phyloP scores from a whole-genome alignment of 805 yeast species.

The Soucietia sequanensis region DNA sequence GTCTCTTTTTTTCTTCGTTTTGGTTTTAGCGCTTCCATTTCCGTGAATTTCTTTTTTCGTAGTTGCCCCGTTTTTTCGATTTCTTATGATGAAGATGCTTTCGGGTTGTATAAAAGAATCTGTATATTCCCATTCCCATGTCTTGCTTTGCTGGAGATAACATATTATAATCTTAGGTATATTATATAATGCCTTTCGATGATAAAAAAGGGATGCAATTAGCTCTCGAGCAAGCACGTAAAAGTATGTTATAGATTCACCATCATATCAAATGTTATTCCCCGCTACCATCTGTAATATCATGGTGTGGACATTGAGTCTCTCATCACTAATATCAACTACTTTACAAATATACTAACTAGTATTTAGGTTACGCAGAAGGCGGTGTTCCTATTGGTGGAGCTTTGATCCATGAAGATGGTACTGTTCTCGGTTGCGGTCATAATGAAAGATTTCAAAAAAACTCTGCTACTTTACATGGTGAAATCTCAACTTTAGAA shows the following conservation, averaged over 20 bases:
- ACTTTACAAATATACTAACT: constrained; percentile 11
- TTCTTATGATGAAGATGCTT: too few species aligned
- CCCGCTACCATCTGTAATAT: neutral
- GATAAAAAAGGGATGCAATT: constrained; percentile 65
- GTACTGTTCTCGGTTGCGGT: constrained; percentile 81
- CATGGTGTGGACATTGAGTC: too few species aligned
- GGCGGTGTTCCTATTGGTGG: constrained; percentile 95
- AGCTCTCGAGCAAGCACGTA: constrained; percentile 70
- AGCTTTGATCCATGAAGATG: constrained; percentile 69
- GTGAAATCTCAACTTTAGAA: constrained; percentile 87
- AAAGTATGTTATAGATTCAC: constrained; percentile 38
- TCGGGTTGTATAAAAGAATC: too few species aligned
- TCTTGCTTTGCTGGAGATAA: too few species aligned
- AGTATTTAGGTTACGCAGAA: constrained; percentile 55
- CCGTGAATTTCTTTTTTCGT: too few species aligned
- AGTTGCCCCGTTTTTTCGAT: too few species aligned
- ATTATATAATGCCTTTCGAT: constrained; percentile 49
- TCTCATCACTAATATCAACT: neutral
- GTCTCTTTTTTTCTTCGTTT: too few species aligned
- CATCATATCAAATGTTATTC: neutral
- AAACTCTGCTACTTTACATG: constrained; percentile 81
- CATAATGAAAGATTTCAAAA: constrained; percentile 90
- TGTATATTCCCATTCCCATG: too few species aligned
- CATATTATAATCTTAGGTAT: too few species aligned
- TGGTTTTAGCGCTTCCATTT: too few species aligned